Conservation (phyloP, 345 rosid genomes). For the Noccaea bulbosa region DNA sequence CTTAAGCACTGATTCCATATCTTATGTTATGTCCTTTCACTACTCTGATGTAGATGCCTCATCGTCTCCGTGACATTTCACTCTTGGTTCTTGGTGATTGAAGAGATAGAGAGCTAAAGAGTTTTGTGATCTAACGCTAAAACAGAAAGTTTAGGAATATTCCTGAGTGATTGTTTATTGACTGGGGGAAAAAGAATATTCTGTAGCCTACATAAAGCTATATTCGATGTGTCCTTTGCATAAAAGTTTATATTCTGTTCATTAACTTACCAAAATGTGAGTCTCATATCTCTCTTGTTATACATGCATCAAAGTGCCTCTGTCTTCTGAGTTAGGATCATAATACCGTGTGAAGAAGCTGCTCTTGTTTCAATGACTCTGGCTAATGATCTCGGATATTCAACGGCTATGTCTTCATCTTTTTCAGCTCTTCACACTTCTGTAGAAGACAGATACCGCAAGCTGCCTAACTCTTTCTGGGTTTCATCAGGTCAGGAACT, state of each 20-base stretch:
- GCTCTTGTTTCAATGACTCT: conserved; percentile 26
- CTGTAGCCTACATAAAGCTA: too few relatives aligned
- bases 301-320: conserved; percentile 6
- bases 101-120: conserved; percentile 1
- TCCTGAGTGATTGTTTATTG: conserved; percentile 19
- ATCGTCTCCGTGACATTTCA: conserved; percentile 8
- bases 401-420: conserved; percentile 53
- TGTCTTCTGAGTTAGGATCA: conserved; percentile 3
- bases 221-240: conserved; percentile 33
- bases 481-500: conserved; percentile 52
- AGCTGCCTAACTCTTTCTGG: conserved; percentile 51
- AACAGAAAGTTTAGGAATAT: conserved; percentile 27
- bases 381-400: conserved; percentile 40
- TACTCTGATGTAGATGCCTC: conserved; percentile 24
- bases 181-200: background rate
- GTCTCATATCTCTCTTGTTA: conserved; percentile 11
- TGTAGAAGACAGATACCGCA: conserved; percentile 47
- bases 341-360: background rate
- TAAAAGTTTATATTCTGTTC: conserved; percentile 26
- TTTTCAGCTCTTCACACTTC: conserved; percentile 50
- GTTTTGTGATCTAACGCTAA: conserved; percentile 18
- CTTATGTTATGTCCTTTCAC: conserved; percentile 42
- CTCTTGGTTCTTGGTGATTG: background rate
- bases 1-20: conserved; percentile 44
- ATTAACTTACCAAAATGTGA: conserved; percentile 5